A percentile compares a stretch with the other conserved stretches of the same genome.
phyloP scores from a whole-genome alignment of 2,329 filamentous ascomycete genomes.

The Clonostachys rosea region DNA sequence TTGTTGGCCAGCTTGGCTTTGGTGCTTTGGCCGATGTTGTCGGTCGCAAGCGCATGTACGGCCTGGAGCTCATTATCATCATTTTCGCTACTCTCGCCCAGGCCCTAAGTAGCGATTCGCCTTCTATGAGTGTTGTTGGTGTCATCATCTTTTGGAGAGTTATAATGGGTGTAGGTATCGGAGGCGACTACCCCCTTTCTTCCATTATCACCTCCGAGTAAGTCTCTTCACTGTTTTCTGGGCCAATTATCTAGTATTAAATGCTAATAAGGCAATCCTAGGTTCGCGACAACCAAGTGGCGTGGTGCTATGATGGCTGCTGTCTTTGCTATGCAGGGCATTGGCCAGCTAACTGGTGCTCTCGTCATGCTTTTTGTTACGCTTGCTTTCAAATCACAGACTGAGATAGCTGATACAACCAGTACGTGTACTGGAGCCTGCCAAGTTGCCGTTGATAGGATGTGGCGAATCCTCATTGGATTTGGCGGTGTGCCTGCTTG shows the following conservation, averaged over 20 bases:
- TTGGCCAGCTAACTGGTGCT: slow-evolving; percentile 73
- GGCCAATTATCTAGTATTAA: slow-evolving; percentile 75
- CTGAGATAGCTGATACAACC: slow-evolving; percentile 60
- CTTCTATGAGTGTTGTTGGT: slow-evolving; percentile 65
- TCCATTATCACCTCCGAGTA: slow-evolving; percentile 82
- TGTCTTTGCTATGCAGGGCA: slow-evolving; percentile 82
- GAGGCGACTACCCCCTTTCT: slow-evolving; percentile 75
- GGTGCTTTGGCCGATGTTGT: slow-evolving; percentile 82
- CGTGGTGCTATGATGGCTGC: slow-evolving; percentile 84
- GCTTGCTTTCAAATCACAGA: slow-evolving; percentile 47
- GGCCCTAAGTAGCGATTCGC: slow-evolving; percentile 73
- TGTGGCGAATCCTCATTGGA: slow-evolving; percentile 79
- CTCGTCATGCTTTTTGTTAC: slow-evolving; percentile 71
- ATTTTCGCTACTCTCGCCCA: slow-evolving; percentile 76
- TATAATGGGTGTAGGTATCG: slow-evolving; percentile 76
- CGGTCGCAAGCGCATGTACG: slow-evolving; percentile 76
- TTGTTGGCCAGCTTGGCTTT: slow-evolving; percentile 76
- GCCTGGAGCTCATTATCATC: slow-evolving; percentile 79
- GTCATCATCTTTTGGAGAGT: slow-evolving; percentile 78
- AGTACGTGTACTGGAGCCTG: slow-evolving; percentile 44
- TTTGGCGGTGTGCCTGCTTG: slow-evolving; percentile 72
- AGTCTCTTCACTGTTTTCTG: slow-evolving; percentile 3
- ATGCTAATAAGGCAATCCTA: slow-evolving; percentile 79
- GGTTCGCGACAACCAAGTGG: slow-evolving; percentile 80
- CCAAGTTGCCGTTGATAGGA: slow-evolving; percentile 54